Evolutionary conservation across 2,329 filamentous ascomycete species (phyloP), one percentile per base, ranked within the genome.

Genomic region (Trichoderma atroviride): DNA sequence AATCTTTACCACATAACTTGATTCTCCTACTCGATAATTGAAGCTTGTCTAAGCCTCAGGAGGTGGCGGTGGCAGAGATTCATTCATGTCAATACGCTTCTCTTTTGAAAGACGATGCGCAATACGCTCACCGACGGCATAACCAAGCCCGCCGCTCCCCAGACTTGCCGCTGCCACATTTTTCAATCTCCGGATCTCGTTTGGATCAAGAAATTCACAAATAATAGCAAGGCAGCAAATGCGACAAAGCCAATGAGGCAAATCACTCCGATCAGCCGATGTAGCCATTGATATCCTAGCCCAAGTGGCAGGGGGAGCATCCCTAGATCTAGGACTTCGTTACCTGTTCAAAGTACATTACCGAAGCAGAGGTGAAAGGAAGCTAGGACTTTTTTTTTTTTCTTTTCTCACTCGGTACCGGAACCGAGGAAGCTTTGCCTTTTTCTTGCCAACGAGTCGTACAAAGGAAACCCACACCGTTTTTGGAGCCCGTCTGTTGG

Each of bases 361-460:
- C 47, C 9, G 10, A 35, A 35, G 9, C 33, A 35, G 10, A 14
- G 4, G 33, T 35, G 33, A 35, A 35, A 24, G 24, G 9, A 19
- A 37, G n/a, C n/a, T 69, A 69, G 67, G 67, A 69, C 67, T 64
- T 64, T 40, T 64, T 31, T 7, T 47, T 40, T 64, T 27, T 4
- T 35, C 35, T 64, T 27, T 4, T 35, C 35, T 40, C 31, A 37
- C 19, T 11, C 19, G 29, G 10, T 53, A 43, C 40, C 37, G 6
- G 19, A 59, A n/a, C n/a, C 56, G n/a, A 50, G 22, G 47, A 50
- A 22, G 22, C 37, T 37, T 37, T 40, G 16, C 13, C 33, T 1
- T 35, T 35, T 35, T 29, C 37, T 24, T 40, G 22, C 40, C 52
- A 27, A 27, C 13, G 14, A 59, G 64, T 59, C n/a, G 55, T 55